These are phyloP conservation scores for Mucuna pruriens DNA, from an alignment of 306 rosid genomes.

Conservation along the genomic window DNA sequence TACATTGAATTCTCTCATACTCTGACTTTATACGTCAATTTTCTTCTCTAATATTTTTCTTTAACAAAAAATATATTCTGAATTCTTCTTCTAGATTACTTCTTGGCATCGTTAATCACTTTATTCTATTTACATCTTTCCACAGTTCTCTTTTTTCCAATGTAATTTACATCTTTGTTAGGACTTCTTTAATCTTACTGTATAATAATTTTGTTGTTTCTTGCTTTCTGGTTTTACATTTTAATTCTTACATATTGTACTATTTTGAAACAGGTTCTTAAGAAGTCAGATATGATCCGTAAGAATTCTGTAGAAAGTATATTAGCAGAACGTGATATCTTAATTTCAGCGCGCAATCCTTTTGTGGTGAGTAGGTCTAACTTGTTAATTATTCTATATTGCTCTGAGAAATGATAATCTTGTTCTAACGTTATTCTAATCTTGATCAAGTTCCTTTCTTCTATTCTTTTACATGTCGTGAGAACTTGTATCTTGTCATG, in stretches of 20 bases:
- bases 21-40: no score
- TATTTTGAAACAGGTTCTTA: no score
- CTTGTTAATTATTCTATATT: no score
- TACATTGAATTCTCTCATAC: no score
- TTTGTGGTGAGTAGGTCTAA: conserved; percentile 89
- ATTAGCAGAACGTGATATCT: conserved; percentile 95
- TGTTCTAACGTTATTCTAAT: conserved; percentile 38
- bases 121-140: neutral
- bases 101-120: neutral
- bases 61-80: no score
- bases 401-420: conserved; percentile 25
- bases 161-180: conserved; percentile 6
- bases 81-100: neutral
- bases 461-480: no score
- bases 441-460: conserved; percentile 88
- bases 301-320: conserved; percentile 98
- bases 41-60: no score
- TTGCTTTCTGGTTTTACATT: no score
- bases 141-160: conserved; percentile 9
- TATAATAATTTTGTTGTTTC: conserved; percentile 7
- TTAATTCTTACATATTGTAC: no score
- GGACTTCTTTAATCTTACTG: neutral
- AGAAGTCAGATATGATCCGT: conserved; percentile 95
- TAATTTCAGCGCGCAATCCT: conserved; percentile 95
- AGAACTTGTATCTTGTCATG: conserved; percentile 95